These are phyloP conservation scores for Pestalotiopsis sp. DNA, from an alignment of 2,329 filamentous ascomycete genomes.

Conservation along the genomic window DNA sequence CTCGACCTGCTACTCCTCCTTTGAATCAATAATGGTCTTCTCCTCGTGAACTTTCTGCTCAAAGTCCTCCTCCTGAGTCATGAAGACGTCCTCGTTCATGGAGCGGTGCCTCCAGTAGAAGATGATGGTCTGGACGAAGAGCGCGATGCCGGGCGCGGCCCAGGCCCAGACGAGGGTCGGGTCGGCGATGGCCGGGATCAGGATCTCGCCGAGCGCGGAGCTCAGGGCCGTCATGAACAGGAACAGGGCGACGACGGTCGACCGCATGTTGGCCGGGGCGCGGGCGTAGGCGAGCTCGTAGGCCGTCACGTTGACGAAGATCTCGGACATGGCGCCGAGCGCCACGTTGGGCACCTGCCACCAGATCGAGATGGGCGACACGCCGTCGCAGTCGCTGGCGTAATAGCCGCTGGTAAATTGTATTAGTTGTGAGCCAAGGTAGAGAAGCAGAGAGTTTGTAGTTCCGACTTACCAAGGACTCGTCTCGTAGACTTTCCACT, in stretches of 20 bases:
- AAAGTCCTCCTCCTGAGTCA: conserved; percentile 32
- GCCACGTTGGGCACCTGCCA: conserved; percentile 52
- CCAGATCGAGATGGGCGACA: conserved; percentile 52
- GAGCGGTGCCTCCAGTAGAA: conserved; percentile 49
- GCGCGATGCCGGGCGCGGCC: conserved; percentile 39
- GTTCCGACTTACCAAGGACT: conserved; percentile 44
- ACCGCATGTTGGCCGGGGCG: conserved; percentile 66
- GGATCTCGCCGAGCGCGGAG: conserved; percentile 48
- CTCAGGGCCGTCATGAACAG: conserved; percentile 62
- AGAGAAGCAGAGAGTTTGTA: not conserved
- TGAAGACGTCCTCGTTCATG: conserved; percentile 51
- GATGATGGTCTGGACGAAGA: conserved; percentile 47
- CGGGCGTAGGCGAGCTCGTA: conserved; percentile 72
- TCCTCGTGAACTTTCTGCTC: conserved; percentile 7
- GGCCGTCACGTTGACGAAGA: conserved; percentile 64
- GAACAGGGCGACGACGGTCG: conserved; percentile 58
- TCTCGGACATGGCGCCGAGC: conserved; percentile 55
- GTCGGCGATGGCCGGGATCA: conserved; percentile 44
- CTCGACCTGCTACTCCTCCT: not conserved
- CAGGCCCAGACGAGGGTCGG: conserved; percentile 41
- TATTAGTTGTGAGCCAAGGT: not conserved
- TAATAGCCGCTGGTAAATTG: conserved; percentile 38
- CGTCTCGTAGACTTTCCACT: conserved; percentile 60
- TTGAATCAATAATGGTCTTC: not conserved
- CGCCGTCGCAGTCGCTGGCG: conserved; percentile 40